phyloP scores from a whole-genome alignment of 2,329 filamentous ascomycete species.

The Fusarium sp. region DNA sequence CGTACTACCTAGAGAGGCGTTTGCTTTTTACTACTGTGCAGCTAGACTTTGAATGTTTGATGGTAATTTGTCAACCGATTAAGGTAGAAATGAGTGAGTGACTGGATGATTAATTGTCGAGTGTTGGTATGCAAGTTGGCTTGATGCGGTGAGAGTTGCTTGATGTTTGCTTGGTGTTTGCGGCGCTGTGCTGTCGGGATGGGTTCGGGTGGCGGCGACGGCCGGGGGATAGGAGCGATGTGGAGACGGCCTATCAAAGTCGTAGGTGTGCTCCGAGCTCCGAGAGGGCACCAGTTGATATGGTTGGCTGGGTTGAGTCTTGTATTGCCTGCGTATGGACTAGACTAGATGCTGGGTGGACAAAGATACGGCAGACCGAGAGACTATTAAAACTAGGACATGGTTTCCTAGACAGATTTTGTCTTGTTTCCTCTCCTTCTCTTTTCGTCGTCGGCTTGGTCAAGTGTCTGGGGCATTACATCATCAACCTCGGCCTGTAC shows the following conservation, averaged over 20 bases:
- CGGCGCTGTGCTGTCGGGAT: no score
- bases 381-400: conserved; percentile 6
- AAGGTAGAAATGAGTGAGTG: not conserved
- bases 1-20: conserved; percentile 46
- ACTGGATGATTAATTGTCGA: not conserved
- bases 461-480: conserved; percentile 3
- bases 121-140: conserved; percentile 10
- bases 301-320: conserved; percentile 6
- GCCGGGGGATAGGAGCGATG: conserved; percentile 35
- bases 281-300: conserved; percentile 5
- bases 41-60: conserved; percentile 44
- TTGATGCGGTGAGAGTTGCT: not conserved
- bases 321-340: not conserved
- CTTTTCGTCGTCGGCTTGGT: not conserved
- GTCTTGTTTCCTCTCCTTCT: not conserved
- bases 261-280: conserved; percentile 27
- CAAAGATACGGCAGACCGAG: not conserved
- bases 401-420: not conserved
- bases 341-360: not conserved
- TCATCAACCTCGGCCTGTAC: conserved; percentile 9
- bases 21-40: conserved; percentile 33
- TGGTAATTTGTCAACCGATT: conserved; percentile 21
- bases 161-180: no score
- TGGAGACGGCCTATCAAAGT: conserved; percentile 47
- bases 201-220: conserved; percentile 47